Base-by-base conservation (phyloP, 768 basidiomycete species). In the Collybia nuda region DNA sequence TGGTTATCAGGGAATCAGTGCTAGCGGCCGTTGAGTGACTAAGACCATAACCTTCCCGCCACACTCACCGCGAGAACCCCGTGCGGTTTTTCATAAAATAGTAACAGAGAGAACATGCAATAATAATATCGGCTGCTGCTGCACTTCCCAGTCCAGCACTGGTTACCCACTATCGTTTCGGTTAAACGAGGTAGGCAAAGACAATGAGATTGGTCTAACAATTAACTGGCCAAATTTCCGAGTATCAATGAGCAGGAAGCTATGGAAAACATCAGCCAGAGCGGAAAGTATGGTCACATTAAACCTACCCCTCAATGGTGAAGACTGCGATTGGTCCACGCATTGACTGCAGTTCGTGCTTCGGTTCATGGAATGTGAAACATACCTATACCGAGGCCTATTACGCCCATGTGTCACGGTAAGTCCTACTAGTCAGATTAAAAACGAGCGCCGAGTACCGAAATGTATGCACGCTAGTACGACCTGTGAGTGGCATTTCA, bases 121-220 rank as follows among this genome's bases (percentile, higher is more conserved):
- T 79, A 50, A 78, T 65, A 50, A 78, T 66, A 55, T 80, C 79
- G 8, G 77, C 72, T 14, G 71, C 71, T n/a, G 75, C 74, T 21
- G 76, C 75, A 48, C 74, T 71, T 28, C 76, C 73, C 42, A 77
- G 63, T 1, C 78, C 80, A 21, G 70, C 55, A 54, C 71, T 75
- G 6, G 78, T 76, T 12, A 81, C 70, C 80, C 79, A 80, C 79
- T 66, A 40, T 21, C 32, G 49, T 48, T 44, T 29, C 15, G 42
- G 15, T 11, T 19, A 82, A 80, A 35, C 75, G 78, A 51, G 3
- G 40, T 18, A 15, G 52, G 29, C 26, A 42, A 41, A 23, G 12
- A 22, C 19, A 14, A 32, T 29, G 40, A 22, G 26, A 55, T 42
- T 28, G 19, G 57, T 26, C 70, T 43, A 53, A 76, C 71, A 38